Evolutionary conservation across 2,329 filamentous ascomycete genomes (phyloP), one percentile per base, ranked within the genome.

Genomic region (Ceratocystis harringtonii): DNA sequence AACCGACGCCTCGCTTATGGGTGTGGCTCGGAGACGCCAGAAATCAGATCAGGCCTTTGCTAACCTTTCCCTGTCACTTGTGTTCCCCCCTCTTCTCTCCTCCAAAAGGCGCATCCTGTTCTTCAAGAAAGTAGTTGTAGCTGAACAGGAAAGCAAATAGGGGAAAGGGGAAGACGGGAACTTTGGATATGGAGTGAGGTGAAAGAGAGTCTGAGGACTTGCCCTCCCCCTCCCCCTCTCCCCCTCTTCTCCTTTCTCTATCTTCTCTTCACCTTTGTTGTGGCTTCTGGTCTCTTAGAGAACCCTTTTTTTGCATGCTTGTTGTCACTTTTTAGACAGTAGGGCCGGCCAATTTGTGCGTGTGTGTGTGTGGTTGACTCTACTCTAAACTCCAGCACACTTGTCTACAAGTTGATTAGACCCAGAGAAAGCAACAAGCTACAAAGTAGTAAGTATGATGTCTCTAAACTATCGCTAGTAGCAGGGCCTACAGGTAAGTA

Each of bases 341-440:
- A 19, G 17, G 6, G 17, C n/a, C 28, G 22, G 10, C 15, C 52
- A 12, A 57, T 15, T 12, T 25, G 22, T 25, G 22, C 2, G 22
- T 2, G 22, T 30, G 28, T 57, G 30, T 57, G 28, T 41, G 36
- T 41, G 10, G 10, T 25, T 57, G 52, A 25, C 22, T 25, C 22
- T 25, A 28, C 8, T 30, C 22, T 57, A 41, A 41, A 41, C 36
- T 30, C 25, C 1, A 57, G 52, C 15, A 30, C 22, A 57, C 52
- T 57, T 57, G 52, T 57, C 52, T 57, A 57, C 52, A 30, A 57
- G 52, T 57, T 30, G 52, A 28, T 28, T 57, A 57, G 22, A 17
- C 17, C 25, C 22, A 28, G 7, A 15, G 12, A 44, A 61, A 61
- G 17, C 15, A 22, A 12, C 17, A 43, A 45, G 17, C 28, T 15